Evolutionary conservation across 2,329 filamentous ascomycete species (phyloP).

Genomic region (Leptographium flavum): DNA sequence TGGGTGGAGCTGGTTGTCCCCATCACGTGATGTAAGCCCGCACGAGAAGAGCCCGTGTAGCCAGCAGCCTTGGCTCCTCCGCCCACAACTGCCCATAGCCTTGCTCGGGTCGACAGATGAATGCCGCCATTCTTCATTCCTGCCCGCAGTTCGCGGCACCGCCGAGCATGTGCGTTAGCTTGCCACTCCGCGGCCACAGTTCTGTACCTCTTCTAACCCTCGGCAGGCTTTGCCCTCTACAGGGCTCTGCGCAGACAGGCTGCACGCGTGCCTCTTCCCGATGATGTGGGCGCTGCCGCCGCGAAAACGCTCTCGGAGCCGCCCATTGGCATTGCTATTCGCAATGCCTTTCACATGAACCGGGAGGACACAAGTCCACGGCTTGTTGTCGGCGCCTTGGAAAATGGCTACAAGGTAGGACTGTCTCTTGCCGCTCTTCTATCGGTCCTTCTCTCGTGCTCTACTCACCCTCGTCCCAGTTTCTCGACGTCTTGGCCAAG

Average conservation of each 20-base stretch:
- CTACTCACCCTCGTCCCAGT: not conserved
- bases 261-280: conserved; percentile 34
- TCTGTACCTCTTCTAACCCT: not conserved
- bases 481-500: conserved; percentile 20
- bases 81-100: not conserved
- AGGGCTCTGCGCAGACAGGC: conserved; percentile 51
- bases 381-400: conserved; percentile 46
- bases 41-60: no score
- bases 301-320: conserved; percentile 15
- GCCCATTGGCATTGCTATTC: conserved; percentile 43
- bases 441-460: not conserved
- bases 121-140: conserved; percentile 28
- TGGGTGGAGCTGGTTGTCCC: no score
- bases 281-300: conserved; percentile 23
- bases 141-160: conserved; percentile 36
- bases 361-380: conserved; percentile 40
- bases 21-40: no score
- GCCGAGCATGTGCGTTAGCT: conserved; percentile 28
- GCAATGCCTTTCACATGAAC: conserved; percentile 48
- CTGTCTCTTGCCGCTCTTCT: not conserved
- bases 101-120: conserved; percentile 14
- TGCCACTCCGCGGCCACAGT: not conserved
- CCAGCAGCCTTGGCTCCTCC: not conserved
- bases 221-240: conserved; percentile 54
- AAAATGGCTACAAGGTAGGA: conserved; percentile 51